Evolutionary conservation across 2,329 filamentous ascomycete genomes (phyloP), one percentile per base, ranked within the genome.

Genomic region (Pseudohalonectria lignicola): DNA sequence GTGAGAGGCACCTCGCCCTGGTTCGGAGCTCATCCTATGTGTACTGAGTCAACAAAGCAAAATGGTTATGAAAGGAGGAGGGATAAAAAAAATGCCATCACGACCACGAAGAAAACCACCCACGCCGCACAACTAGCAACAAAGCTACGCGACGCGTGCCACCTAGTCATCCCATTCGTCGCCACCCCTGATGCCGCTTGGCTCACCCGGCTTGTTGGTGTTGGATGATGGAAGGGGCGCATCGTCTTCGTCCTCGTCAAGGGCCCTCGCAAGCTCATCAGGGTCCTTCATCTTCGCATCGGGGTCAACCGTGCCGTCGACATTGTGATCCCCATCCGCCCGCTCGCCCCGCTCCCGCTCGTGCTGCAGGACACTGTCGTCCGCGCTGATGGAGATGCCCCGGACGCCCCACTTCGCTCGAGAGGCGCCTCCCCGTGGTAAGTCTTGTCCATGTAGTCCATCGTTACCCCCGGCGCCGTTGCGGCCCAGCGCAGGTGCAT

Each of bases 211-310:
- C 19, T 21, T 26, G 15, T 17, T 15, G 1, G 37, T 17, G 10
- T 17, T 15, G 21, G 18, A 38, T 26, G 30, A 31, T 30, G 17
- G 13, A 13, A 3, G 39, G 33, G 20, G 42, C 33, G 7, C 44
- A 41, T 45, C 69, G 4, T 72, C 68, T 13, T 74, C 71, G 7
- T 78, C 74, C 23, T 75, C 70, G 19, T 74, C 69, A 31, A 81
- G 57, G 9, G 67, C 75, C 41, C 62, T 64, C 2, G 76, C 76
- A 39, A 81, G 61, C 54, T 81, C 77, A 51, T 81, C 76, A 0
- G 76, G 76, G 43, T 81, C 76, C 45, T 67, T 66, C 75, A 81
- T 79, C 61, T 67, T 76, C 28, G 76, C 76, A 49, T 80, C 76
- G 0, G 74, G 71, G 47, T 79, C 76, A 5, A 71, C 60, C 21